A percentile compares a stretch with the other conserved stretches of the same genome.
Evolutionary conservation across 306 rosid species (phyloP).

Genomic region (Vicia sativa): DNA sequence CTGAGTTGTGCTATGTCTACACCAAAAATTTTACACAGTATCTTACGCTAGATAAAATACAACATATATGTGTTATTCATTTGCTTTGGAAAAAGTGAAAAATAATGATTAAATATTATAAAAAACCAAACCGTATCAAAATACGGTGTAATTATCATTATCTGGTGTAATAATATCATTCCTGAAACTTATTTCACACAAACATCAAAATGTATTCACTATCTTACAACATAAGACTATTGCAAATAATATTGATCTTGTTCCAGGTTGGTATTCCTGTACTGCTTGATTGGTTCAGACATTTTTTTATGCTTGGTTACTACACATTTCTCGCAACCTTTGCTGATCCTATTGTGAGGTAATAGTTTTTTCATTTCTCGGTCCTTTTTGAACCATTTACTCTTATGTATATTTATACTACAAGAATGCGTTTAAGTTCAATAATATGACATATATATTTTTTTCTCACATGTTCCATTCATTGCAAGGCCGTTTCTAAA

Average conservation of each 20-base stretch:
- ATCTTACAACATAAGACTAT: neutral
- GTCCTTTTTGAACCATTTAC: conserved; percentile 1
- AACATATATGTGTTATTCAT: no score
- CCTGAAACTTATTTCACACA: neutral
- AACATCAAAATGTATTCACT: neutral
- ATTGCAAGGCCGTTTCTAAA: conserved; percentile 61
- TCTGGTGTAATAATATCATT: no score
- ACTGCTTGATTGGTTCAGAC: conserved; percentile 83
- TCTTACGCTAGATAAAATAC: no score
- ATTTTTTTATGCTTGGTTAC: conserved; percentile 78
- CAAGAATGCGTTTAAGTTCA: conserved; percentile 14
- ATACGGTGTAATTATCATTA: no score
- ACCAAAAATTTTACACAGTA: no score
- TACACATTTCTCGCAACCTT: conserved; percentile 74
- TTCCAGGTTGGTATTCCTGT: conserved; percentile 85
- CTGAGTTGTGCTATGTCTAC: no score
- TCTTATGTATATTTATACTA: neutral
- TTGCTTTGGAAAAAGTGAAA: no score
- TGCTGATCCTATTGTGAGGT: conserved; percentile 82
- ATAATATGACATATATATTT: neutral
- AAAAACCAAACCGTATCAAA: no score
- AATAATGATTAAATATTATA: no score
- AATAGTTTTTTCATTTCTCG: conserved; percentile 14
- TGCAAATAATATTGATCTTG: neutral
- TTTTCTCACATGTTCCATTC: conserved; percentile 30